phyloP scores from a whole-genome alignment of 495 filamentous ascomycete genomes.

The Xylaria telfairii region DNA sequence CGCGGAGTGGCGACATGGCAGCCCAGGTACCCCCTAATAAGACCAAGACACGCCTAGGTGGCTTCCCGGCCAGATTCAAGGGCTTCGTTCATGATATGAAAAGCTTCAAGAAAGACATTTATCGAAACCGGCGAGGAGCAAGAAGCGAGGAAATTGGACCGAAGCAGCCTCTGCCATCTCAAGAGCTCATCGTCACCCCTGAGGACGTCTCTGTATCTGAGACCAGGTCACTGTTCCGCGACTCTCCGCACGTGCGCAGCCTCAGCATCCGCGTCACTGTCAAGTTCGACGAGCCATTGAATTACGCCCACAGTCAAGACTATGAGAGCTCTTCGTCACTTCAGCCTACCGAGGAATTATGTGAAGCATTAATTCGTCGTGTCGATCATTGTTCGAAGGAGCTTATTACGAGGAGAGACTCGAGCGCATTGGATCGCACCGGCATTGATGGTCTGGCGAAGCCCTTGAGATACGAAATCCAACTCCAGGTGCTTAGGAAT shows the following conservation, averaged over 20 bases:
- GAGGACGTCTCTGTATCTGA: constrained; percentile 18
- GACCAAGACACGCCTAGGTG: constrained; percentile 10
- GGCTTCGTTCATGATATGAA: constrained; percentile 40
- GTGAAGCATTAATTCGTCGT: constrained; percentile 50
- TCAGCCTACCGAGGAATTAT: constrained; percentile 46
- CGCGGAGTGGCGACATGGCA: constrained; percentile 10
- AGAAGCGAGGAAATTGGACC: constrained; percentile 24
- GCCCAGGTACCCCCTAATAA: neutral
- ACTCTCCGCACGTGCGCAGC: constrained; percentile 31
- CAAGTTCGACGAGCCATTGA: constrained; percentile 51
- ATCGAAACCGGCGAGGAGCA: constrained; percentile 31
- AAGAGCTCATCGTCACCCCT: constrained; percentile 7
- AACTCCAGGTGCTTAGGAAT: constrained; percentile 46
- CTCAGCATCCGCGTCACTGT: constrained; percentile 50
- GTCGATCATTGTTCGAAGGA: constrained; percentile 56
- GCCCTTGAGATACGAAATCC: constrained; percentile 51
- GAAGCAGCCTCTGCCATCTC: constrained; percentile 18
- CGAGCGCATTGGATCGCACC: constrained; percentile 47
- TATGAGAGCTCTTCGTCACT: constrained; percentile 50
- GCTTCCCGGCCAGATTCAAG: constrained; percentile 36
- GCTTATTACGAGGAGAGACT: constrained; percentile 55
- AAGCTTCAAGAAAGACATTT: constrained; percentile 34
- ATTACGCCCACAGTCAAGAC: constrained; percentile 46
- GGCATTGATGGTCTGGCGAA: constrained; percentile 47
- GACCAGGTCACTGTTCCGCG: constrained; percentile 27